Evolutionary conservation across 441 rosid genomes (phyloP).

Genomic region (Adansonia grandidieri): DNA sequence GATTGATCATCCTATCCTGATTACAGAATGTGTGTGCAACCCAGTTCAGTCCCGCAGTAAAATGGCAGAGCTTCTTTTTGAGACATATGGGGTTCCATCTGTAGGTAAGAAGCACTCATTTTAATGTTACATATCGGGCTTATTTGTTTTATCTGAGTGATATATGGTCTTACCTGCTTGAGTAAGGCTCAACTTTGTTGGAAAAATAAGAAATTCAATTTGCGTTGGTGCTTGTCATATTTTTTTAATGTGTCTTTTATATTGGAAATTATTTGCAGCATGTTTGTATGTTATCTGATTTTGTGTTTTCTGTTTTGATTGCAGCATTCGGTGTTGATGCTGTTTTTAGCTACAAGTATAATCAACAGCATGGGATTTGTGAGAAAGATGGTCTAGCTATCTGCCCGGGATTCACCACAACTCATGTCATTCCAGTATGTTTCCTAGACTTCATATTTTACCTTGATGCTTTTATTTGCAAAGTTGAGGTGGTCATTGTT

Average conservation of each 20-base stretch:
- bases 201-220: neutral
- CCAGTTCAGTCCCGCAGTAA: slow-evolving; percentile 90
- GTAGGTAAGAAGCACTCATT: slow-evolving; percentile 54
- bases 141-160: neutral
- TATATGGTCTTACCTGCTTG: slow-evolving; percentile 18
- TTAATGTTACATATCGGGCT: neutral
- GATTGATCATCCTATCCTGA: slow-evolving; percentile 79
- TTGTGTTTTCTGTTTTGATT: slow-evolving; percentile 23
- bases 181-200: neutral
- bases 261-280: neutral
- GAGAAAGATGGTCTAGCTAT: slow-evolving; percentile 80
- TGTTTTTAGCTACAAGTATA: slow-evolving; percentile 90
- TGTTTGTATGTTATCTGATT: neutral
- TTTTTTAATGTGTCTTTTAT: neutral
- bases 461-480: slow-evolving; percentile 1
- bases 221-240: neutral
- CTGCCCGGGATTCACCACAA: slow-evolving; percentile 83
- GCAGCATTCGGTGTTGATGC: slow-evolving; percentile 96
- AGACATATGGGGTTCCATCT: slow-evolving; percentile 93
- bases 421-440: slow-evolving; percentile 84
- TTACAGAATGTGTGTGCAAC: slow-evolving; percentile 93
- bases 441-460: neutral
- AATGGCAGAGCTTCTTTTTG: slow-evolving; percentile 96
- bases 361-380: slow-evolving; percentile 79
- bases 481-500: slow-evolving; percentile 6